These are phyloP conservation scores for Zoysia pacifica DNA, from an alignment of 176 grass and related monocot species.

Conservation along the genomic window DNA sequence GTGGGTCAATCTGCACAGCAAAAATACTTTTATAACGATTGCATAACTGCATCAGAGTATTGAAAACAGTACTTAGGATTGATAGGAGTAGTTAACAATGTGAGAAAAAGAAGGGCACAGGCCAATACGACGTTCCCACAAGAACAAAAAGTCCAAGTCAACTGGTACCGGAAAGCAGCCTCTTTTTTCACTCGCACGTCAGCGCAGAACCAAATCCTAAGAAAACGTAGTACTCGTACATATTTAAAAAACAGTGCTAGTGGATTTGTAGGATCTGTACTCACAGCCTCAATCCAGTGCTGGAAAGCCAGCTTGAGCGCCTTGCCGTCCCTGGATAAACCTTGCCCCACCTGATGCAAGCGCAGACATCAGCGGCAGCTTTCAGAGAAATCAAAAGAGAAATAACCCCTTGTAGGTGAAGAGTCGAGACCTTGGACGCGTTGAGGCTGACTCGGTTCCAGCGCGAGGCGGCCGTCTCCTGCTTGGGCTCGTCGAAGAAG, in stretches of 20 bases:
- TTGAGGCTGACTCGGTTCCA: slow-evolving; percentile 82
- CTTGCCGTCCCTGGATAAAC: slow-evolving; percentile 52
- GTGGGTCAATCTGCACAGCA: slow-evolving; percentile 74
- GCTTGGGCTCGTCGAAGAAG: slow-evolving; percentile 75
- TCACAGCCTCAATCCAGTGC: slow-evolving; percentile 77
- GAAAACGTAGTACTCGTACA: background rate
- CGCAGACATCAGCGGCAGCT: background rate
- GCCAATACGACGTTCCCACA: slow-evolving; percentile 20
- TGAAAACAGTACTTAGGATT: background rate
- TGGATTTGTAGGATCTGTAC: slow-evolving; percentile 25
- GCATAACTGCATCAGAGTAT: background rate
- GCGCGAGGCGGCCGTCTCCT: slow-evolving; percentile 71
- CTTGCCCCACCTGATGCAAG: slow-evolving; percentile 57
- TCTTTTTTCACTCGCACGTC: background rate
- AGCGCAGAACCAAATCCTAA: background rate
- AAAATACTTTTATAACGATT: background rate
- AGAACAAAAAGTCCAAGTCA: slow-evolving; percentile 31
- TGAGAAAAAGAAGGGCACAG: background rate
- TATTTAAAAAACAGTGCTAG: background rate
- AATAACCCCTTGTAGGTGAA: background rate
- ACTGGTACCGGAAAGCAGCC: slow-evolving; percentile 13
- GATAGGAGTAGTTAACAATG: background rate
- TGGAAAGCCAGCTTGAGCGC: slow-evolving; percentile 69
- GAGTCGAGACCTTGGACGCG: slow-evolving; percentile 64
- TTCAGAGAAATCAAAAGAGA: background rate